Conservation (phyloP, 1,139 yeast genomes). For the Magnusiomyces clavatus region DNA sequence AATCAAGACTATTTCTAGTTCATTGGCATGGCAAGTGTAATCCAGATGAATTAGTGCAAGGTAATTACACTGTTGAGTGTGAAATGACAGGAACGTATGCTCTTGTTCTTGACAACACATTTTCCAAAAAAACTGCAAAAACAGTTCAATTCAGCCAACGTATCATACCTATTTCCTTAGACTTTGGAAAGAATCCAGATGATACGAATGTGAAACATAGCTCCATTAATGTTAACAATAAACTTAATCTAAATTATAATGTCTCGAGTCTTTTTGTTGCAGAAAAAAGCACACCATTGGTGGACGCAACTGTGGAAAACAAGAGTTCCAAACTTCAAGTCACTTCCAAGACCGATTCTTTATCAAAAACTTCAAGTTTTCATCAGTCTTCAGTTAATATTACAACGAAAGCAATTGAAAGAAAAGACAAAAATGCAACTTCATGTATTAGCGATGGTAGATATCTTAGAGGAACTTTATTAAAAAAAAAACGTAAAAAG, state of each 20-base stretch:
- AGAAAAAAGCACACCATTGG: not conserved
- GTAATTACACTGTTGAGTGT: slow-evolving; percentile 46
- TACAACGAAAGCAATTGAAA: slow-evolving; percentile 1
- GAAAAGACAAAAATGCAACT: slow-evolving; percentile 6
- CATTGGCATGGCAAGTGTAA: slow-evolving; percentile 31
- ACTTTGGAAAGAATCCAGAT: no score
- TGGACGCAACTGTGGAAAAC: no score
- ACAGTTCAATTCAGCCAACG: slow-evolving; percentile 63
- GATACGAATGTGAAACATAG: no score
- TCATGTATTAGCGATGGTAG: slow-evolving; percentile 25
- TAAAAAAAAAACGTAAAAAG: slow-evolving; percentile 73
- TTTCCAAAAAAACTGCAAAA: slow-evolving; percentile 78
- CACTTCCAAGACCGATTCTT: not conserved
- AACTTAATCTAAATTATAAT: not conserved
- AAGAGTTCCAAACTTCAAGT: no score
- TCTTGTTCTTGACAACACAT: slow-evolving; percentile 85
- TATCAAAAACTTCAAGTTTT: not conserved
- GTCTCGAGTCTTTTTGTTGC: not conserved
- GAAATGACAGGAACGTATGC: slow-evolving; percentile 59
- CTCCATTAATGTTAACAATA: not conserved
- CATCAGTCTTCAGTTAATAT: slow-evolving; percentile 3
- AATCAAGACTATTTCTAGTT: slow-evolving; percentile 31
- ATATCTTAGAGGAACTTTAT: slow-evolving; percentile 57
- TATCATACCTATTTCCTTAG: not conserved
- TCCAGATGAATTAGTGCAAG: slow-evolving; percentile 39